A percentile compares a stretch with the other conserved stretches of the same genome.
Evolutionary conservation across 768 basidiomycete genomes (phyloP).

Genomic region (Daedaleopsis sinensis): DNA sequence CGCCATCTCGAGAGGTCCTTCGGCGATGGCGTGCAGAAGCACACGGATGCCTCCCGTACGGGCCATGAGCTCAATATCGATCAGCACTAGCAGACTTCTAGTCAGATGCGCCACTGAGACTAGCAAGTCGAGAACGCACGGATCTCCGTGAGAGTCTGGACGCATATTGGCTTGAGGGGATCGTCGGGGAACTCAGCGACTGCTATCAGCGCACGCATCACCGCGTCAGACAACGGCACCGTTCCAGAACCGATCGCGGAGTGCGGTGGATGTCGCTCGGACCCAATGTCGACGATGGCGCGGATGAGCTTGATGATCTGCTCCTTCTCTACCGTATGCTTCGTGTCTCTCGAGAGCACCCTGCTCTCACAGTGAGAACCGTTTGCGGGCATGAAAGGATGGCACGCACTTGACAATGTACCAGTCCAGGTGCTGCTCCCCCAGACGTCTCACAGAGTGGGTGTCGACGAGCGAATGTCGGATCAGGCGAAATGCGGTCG

Average conservation of each 20-base stretch:
- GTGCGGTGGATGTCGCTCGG: conserved; percentile 52
- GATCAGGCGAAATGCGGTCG: conserved; percentile 82
- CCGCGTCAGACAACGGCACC: conserved; percentile 70
- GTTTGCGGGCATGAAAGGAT: not conserved
- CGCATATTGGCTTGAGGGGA: conserved; percentile 76
- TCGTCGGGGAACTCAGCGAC: conserved; percentile 94
- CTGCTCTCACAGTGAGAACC: conserved; percentile 41
- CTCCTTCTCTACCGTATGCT: conserved; percentile 83
- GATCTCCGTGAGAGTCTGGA: conserved; percentile 90
- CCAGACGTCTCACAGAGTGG: conserved; percentile 67
- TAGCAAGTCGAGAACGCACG: conserved; percentile 48
- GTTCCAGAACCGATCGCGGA: conserved; percentile 42
- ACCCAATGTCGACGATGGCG: conserved; percentile 75
- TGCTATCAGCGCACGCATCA: conserved; percentile 89
- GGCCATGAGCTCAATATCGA: conserved; percentile 83
- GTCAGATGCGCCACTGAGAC: not conserved
- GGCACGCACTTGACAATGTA: conserved; percentile 77
- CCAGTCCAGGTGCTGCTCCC: conserved; percentile 77
- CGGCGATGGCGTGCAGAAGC: conserved; percentile 84
- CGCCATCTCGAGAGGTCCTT: conserved; percentile 83
- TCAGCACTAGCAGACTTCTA: conserved; percentile 59
- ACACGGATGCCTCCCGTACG: conserved; percentile 85
- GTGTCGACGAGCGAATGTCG: conserved; percentile 77
- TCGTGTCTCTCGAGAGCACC: conserved; percentile 83
- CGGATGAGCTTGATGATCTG: conserved; percentile 92